phyloP scores from a whole-genome alignment of 2,329 filamentous ascomycete species.

The Nothophaeocryptopus gaeumannii region DNA sequence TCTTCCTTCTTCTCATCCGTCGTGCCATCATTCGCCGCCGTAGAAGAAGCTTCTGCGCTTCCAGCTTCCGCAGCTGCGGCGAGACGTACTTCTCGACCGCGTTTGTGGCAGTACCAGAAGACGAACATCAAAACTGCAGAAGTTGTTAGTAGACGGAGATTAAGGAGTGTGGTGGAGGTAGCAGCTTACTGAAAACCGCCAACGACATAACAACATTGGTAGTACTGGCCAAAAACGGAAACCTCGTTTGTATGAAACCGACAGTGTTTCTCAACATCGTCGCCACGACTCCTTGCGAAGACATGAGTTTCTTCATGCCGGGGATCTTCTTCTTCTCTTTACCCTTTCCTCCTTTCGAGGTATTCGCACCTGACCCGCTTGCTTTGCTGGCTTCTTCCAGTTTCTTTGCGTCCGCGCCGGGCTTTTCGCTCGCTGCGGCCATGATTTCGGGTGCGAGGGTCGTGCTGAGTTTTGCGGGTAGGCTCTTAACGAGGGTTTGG shows the following conservation, averaged over 20 bases:
- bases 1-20: constrained; percentile 5
- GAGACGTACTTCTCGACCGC: constrained; percentile 79
- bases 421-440: constrained; percentile 74
- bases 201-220: constrained; percentile 90
- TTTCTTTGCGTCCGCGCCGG: constrained; percentile 43
- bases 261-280: constrained; percentile 87
- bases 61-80: constrained; percentile 33
- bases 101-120: constrained; percentile 98
- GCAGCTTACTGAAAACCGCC: constrained; percentile 72
- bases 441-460: constrained; percentile 77
- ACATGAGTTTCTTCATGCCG: constrained; percentile 74
- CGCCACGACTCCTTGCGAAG: constrained; percentile 81
- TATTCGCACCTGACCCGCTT: constrained; percentile 48
- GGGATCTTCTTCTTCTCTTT: constrained; percentile 60
- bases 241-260: constrained; percentile 78
- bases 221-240: constrained; percentile 79
- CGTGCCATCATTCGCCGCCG: constrained; percentile 8
- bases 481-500: constrained; percentile 78
- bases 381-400: constrained; percentile 8
- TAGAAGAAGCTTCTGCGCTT: constrained; percentile 12
- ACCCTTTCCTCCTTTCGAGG: constrained; percentile 14
- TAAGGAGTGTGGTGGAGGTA: background rate
- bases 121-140: constrained; percentile 77
- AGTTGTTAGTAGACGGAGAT: constrained; percentile 23
- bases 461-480: constrained; percentile 77